Conservation (phyloP, 495 filamentous ascomycete genomes). For the Penicillium coprophilum region DNA sequence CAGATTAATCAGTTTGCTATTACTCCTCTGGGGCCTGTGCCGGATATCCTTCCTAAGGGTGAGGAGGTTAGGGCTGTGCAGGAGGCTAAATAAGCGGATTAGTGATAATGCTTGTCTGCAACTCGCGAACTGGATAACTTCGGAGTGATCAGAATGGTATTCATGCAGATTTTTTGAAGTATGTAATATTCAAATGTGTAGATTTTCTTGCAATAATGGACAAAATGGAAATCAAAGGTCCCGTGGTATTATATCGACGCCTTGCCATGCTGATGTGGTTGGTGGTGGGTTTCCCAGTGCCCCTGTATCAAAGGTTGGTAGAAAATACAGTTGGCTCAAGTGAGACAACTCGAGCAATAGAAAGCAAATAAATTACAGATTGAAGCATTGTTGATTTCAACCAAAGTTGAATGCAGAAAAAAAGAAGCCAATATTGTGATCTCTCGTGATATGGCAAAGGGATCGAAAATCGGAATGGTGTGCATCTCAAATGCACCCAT, state of each 20-base stretch:
- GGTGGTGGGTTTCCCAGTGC: slow-evolving; percentile 17
- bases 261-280: slow-evolving; percentile 39
- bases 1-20: slow-evolving; percentile 66
- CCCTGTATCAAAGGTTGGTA: slow-evolving; percentile 8
- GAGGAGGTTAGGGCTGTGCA: slow-evolving; percentile 59
- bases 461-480: slow-evolving; percentile 7
- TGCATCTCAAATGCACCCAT: slow-evolving; percentile 8
- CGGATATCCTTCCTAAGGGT: slow-evolving; percentile 60
- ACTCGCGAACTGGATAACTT: background rate
- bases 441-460: slow-evolving; percentile 6
- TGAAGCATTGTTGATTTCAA: background rate
- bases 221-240: slow-evolving; percentile 12
- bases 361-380: slow-evolving; percentile 5
- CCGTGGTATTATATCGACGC: slow-evolving; percentile 30
- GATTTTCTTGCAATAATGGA: slow-evolving; percentile 18
- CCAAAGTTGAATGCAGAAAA: slow-evolving; percentile 17
- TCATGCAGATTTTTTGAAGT: slow-evolving; percentile 3
- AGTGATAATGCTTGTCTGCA: background rate
- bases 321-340: slow-evolving; percentile 15
- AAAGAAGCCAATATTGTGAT: slow-evolving; percentile 2
- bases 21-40: slow-evolving; percentile 64
- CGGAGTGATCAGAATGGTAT: background rate
- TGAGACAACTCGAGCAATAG: slow-evolving; percentile 3
- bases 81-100: slow-evolving; percentile 24
- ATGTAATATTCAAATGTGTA: slow-evolving; percentile 13